Evolutionary conservation across 139 green algal species (phyloP).

Genomic region (Chlorella ohadii): DNA sequence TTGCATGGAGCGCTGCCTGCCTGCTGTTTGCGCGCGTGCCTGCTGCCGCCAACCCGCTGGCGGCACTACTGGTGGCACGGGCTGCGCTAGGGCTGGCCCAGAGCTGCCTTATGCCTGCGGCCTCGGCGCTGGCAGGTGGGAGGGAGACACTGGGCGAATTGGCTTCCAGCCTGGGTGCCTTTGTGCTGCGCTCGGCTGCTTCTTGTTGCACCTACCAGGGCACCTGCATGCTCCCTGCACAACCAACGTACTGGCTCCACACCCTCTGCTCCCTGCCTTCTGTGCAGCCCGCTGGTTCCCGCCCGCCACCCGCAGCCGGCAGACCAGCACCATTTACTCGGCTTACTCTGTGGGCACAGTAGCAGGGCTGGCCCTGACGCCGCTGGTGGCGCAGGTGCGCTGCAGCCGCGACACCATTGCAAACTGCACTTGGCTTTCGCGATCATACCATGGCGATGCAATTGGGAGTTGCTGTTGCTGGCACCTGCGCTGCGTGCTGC

Average conservation of each 20-base stretch:
- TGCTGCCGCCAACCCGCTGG: slow-evolving; percentile 32
- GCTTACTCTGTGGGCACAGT: slow-evolving; percentile 74
- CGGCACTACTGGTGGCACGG: slow-evolving; percentile 41
- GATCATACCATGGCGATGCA: no score
- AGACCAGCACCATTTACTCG: slow-evolving; percentile 62
- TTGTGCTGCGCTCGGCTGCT: no score
- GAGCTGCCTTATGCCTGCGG: slow-evolving; percentile 69
- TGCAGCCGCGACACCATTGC: no score
- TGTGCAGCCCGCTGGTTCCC: slow-evolving; percentile 61
- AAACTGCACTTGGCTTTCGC: no score
- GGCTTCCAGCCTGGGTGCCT: no score
- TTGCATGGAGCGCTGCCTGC: slow-evolving; percentile 55
- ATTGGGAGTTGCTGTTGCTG: no score
- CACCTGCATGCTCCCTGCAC: no score
- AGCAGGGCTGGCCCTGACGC: slow-evolving; percentile 53
- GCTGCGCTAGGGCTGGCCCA: slow-evolving; percentile 63
- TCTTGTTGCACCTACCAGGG: no score
- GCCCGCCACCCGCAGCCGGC: slow-evolving; percentile 23
- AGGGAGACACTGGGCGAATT: background rate
- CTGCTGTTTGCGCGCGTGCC: background rate
- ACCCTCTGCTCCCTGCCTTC: background rate
- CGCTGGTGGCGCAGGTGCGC: slow-evolving; percentile 35
- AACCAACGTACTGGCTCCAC: background rate
- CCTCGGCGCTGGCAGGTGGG: slow-evolving; percentile 50
- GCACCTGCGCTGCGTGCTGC: no score